Evolutionary conservation across 768 basidiomycete genomes (phyloP).

Genomic region (Austroboletus eburneus): DNA sequence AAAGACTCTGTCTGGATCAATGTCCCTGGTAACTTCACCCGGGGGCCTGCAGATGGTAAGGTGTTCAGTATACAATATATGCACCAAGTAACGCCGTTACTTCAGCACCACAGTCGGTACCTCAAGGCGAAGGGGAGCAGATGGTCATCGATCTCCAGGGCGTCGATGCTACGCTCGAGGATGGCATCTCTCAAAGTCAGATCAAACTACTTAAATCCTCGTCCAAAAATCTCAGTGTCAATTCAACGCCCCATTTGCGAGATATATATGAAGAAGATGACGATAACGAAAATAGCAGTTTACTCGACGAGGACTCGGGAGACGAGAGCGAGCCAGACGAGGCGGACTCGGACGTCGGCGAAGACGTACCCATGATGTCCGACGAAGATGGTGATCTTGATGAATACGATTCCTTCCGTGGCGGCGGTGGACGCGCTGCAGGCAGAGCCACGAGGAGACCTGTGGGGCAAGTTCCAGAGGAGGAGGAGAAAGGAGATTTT

Average conservation of each 20-base stretch:
- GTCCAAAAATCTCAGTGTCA: constrained; percentile 57
- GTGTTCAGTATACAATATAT: background rate
- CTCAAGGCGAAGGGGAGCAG: constrained; percentile 89
- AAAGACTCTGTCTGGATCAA: constrained; percentile 99
- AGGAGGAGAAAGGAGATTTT: constrained; percentile 40
- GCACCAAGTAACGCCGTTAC: background rate
- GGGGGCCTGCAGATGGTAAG: constrained; percentile 64
- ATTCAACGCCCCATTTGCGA: constrained; percentile 24
- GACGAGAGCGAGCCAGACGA: constrained; percentile 1
- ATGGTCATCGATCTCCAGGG: constrained; percentile 99
- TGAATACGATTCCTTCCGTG: constrained; percentile 2
- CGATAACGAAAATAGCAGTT: constrained; percentile 14
- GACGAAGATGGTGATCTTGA: constrained; percentile 2
- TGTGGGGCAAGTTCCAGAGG: constrained; percentile 34
- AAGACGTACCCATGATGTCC: background rate
- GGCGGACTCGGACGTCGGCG: background rate
- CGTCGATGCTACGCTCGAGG: constrained; percentile 74
- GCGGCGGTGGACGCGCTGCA: constrained; percentile 48
- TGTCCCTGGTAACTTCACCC: constrained; percentile 90
- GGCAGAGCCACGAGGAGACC: constrained; percentile 40
- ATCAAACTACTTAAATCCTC: constrained; percentile 85
- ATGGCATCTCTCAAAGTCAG: constrained; percentile 72
- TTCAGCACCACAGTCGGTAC: constrained; percentile 61
- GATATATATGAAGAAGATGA: constrained; percentile 37
- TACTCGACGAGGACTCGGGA: constrained; percentile 14